Evolutionary conservation across 192 early-diverging fungal genomes (phyloP).

Genomic region (Coemansia sp.): DNA sequence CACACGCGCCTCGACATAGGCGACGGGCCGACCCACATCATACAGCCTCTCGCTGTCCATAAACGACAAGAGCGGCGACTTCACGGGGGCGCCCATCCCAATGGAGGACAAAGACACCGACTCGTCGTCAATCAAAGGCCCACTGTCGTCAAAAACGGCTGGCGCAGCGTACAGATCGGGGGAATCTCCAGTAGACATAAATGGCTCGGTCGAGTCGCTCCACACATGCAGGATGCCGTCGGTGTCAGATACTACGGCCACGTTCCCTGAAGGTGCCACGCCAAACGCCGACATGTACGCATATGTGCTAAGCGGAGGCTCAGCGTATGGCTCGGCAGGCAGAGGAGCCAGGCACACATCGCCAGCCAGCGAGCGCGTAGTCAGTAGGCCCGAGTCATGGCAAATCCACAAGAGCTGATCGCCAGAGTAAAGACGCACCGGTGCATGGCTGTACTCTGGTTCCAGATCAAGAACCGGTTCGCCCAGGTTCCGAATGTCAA

Average conservation of each 20-base stretch:
- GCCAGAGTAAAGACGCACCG: constrained; percentile 49
- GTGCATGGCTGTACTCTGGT: constrained; percentile 12
- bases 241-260: constrained; percentile 75
- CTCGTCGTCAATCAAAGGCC: constrained; percentile 36
- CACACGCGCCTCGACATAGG: constrained; percentile 72
- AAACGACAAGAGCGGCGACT: constrained; percentile 71
- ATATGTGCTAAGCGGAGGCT: constrained; percentile 53
- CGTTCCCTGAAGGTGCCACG: constrained; percentile 74
- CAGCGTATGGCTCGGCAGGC: constrained; percentile 4
- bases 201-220: constrained; percentile 63
- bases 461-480: constrained; percentile 8
- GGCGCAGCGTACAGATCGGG: not conserved
- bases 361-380: constrained; percentile 9
- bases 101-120: constrained; percentile 68
- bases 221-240: constrained; percentile 77
- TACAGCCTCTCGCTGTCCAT: constrained; percentile 68
- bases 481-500: constrained; percentile 33
- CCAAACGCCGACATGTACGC: constrained; percentile 72
- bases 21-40: constrained; percentile 71
- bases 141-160: not conserved
- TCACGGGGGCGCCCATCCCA: constrained; percentile 73
- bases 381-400: constrained; percentile 26
- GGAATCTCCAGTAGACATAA: constrained; percentile 50
- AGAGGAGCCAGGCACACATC: not conserved
- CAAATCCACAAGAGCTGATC: constrained; percentile 22